A percentile compares a stretch with the other conserved stretches of the same genome.
phyloP scores from a whole-genome alignment of 1,139 yeast genomes.

The Saccharomyces hybrid region DNA sequence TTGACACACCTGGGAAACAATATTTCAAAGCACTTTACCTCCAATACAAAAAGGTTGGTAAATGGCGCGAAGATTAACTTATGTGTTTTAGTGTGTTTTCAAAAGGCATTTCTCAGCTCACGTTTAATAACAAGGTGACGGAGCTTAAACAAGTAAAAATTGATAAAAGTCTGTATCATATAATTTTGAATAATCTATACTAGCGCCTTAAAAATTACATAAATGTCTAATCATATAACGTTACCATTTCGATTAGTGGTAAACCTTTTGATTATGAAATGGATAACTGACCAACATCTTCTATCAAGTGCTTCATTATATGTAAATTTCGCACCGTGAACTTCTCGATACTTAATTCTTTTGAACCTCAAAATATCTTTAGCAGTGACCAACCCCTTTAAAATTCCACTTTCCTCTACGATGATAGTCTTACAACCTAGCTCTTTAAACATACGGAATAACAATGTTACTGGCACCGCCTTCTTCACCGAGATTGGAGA shows the following conservation, averaged over 20 bases:
- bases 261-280: constrained; percentile 12
- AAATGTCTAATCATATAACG: background rate
- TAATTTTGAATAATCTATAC: background rate
- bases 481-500: constrained; percentile 62
- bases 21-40: constrained; percentile 61
- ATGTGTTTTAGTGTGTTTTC: background rate
- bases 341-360: constrained; percentile 22
- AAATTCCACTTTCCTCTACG: constrained; percentile 47
- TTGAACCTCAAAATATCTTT: constrained; percentile 57
- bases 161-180: background rate
- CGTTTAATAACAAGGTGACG: background rate
- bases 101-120: background rate
- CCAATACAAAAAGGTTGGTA: constrained; percentile 71
- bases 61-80: constrained; percentile 61
- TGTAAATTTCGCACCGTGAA: constrained; percentile 24
- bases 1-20: constrained; percentile 65
- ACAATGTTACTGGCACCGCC: constrained; percentile 51
- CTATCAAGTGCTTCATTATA: constrained; percentile 23
- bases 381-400: constrained; percentile 58
- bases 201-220: background rate
- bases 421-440: constrained; percentile 74
- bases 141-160: background rate
- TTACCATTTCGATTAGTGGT: background rate
- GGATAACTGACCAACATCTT: constrained; percentile 19
- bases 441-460: constrained; percentile 63